Base-by-base conservation (phyloP, 192 early-diverging fungal species). In the Diversispora eburnea region DNA sequence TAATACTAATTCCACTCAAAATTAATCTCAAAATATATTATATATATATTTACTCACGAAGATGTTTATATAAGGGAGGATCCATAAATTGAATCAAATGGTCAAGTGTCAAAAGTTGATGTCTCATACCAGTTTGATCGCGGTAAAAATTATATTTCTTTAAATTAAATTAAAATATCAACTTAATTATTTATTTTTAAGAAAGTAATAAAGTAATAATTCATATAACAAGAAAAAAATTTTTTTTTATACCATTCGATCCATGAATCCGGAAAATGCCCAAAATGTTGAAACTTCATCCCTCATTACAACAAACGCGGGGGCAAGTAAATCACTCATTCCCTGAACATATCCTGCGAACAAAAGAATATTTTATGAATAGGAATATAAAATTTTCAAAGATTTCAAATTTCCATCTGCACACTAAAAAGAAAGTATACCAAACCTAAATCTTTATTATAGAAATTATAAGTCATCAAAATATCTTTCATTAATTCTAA, bases 91-190 rank as follows among this genome's bases (percentile, higher is more conserved):
- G 93, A 15, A 98, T 81, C 55, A 99, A 77, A 43, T 89, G 82
- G 67, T 92, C 88, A 64, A 99, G 81, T 15, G 90, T 89, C 42
- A 87, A 77, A 7, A 99, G 83, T 80, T 99, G 94, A 13, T 83
- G 80, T 46, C 93, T 90, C 97, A 99, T 99, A 17, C 95, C 96
- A 49, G 87, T 86, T 78, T 99, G 97, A 82, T 99, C 94, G 46
- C 88, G 85, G 63, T 87, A 88, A 77, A 99, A 99, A 81, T 99
- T 96, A 65, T 81, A 81, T 79, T 96, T 89, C 80, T 87, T 33
- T 33, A 2, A 33, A 33, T 33, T 33, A 52, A 13, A 20, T 55
- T 15, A 8, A 45, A 22, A 77, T 42, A n/a, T 25, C 5, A 73
- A 47, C 76, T 43, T 55, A 46, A 41, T 22, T 22, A 12, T 19